Evolutionary conservation across 1,284 basidiomycete species (phyloP).

Genomic region (Hemileia vastatrix): DNA sequence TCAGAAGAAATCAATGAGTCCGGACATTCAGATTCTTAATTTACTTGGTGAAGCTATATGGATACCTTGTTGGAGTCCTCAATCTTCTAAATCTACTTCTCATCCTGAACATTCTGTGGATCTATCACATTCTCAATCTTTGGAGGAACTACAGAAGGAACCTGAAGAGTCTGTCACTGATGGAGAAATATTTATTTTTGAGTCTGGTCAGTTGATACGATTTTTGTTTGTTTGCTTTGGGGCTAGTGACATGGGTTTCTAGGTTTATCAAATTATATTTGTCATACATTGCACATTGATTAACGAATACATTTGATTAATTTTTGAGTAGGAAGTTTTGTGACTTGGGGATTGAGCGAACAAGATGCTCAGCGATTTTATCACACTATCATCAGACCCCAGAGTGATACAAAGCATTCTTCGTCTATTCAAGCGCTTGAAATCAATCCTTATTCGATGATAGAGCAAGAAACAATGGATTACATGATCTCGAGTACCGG

Average conservation of each 20-base stretch:
- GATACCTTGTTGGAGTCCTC: conserved; percentile 14
- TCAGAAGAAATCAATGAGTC: not conserved
- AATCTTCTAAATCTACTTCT: not conserved
- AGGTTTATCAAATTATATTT: not conserved
- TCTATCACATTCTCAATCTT: too few relatives aligned
- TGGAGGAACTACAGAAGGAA: too few relatives aligned
- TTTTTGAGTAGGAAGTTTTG: conserved; percentile 12
- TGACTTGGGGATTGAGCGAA: conserved; percentile 13
- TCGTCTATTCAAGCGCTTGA: not conserved
- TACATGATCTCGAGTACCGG: conserved; percentile 10
- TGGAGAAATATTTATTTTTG: conserved; percentile 23
- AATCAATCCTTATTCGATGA: conserved; percentile 1
- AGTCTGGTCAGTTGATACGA: conserved; percentile 18
- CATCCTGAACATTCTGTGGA: too few relatives aligned
- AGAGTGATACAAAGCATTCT: too few relatives aligned
- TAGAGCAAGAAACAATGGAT: conserved; percentile 14
- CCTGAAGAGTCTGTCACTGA: not conserved
- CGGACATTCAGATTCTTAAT: too few relatives aligned
- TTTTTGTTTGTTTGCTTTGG: not conserved
- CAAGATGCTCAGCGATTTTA: conserved; percentile 7
- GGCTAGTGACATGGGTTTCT: not conserved
- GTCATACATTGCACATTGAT: too few relatives aligned
- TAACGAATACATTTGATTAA: too few relatives aligned
- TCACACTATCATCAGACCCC: conserved; percentile 3
- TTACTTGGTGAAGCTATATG: conserved; percentile 22